Conservation (phyloP, 371 early-diverging fungal species). For the Capillidium rhysosporum region DNA sequence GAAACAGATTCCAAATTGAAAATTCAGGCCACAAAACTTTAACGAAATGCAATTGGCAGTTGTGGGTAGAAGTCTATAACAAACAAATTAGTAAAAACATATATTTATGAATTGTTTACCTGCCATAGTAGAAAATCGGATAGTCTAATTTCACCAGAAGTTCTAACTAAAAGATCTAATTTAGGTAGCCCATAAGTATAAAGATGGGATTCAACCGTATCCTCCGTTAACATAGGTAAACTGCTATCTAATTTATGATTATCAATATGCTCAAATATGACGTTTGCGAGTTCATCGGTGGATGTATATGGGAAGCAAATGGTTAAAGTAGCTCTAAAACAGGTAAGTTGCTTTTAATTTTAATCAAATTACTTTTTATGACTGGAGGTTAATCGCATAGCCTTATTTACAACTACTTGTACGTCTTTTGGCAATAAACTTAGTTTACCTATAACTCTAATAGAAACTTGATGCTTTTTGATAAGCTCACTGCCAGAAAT, state of each 20-base stretch:
- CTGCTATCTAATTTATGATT: constrained; percentile 17
- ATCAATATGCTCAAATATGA: constrained; percentile 25
- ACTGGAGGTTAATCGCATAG: constrained; percentile 40
- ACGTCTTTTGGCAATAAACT: constrained; percentile 46
- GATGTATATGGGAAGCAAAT: constrained; percentile 94
- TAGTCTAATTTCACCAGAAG: constrained; percentile 90
- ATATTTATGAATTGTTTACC: constrained; percentile 13
- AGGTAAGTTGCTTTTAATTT: background rate
- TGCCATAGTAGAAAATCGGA: constrained; percentile 98
- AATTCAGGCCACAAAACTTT: constrained; percentile 90
- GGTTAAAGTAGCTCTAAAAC: constrained; percentile 52
- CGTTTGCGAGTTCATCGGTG: constrained; percentile 61
- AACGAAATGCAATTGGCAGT: constrained; percentile 67
- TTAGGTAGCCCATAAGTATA: constrained; percentile 52
- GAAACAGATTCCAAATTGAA: constrained; percentile 62
- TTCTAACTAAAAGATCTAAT: constrained; percentile 89
- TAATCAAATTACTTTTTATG: constrained; percentile 29
- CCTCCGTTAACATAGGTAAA: constrained; percentile 26
- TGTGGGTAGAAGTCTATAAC: constrained; percentile 20
- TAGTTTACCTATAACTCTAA: constrained; percentile 71
- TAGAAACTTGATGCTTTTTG: constrained; percentile 42
- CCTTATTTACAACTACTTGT: constrained; percentile 27
- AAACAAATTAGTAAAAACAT: background rate
- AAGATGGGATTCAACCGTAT: constrained; percentile 34
- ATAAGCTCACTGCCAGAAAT: constrained; percentile 37